These are phyloP conservation scores for Xerocomellus intermedius DNA, from an alignment of 768 basidiomycete genomes.

Conservation along the genomic window DNA sequence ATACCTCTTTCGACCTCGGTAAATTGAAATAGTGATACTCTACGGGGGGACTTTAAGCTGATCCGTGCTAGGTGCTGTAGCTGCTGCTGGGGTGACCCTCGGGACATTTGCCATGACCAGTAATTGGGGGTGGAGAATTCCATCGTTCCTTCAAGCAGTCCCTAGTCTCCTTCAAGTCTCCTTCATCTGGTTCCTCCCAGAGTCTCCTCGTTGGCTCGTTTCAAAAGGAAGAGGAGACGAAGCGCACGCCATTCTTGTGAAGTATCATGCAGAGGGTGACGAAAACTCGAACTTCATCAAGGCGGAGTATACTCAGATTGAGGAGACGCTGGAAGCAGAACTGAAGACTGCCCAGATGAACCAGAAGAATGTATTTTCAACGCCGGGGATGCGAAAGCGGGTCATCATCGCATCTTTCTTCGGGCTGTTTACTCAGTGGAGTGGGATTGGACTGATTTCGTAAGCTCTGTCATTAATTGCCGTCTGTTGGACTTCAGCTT, in stretches of 20 bases:
- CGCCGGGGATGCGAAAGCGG: conserved; percentile 17
- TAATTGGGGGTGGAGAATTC: conserved; percentile 72
- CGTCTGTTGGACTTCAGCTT: neutral
- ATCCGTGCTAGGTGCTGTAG: conserved; percentile 14
- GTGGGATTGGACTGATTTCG: conserved; percentile 14
- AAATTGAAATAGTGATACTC: neutral
- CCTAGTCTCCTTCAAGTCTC: conserved; percentile 53
- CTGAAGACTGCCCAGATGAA: neutral
- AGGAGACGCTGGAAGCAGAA: conserved; percentile 45
- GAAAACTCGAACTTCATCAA: conserved; percentile 49
- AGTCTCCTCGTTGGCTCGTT: conserved; percentile 66
- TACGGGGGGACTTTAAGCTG: neutral
- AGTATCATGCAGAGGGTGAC: conserved; percentile 64
- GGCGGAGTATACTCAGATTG: conserved; percentile 57
- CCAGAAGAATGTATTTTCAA: conserved; percentile 1
- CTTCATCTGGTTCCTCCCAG: conserved; percentile 59
- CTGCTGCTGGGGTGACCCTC: conserved; percentile 54
- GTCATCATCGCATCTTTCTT: conserved; percentile 11
- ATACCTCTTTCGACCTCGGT: conserved; percentile 12
- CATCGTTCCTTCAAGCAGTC: conserved; percentile 53
- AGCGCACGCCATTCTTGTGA: conserved; percentile 46
- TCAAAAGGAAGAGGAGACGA: conserved; percentile 52
- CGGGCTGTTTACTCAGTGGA: conserved; percentile 14
- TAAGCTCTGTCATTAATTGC: neutral
- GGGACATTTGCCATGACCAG: conserved; percentile 58